Evolutionary conservation across 305 asterid genomes (phyloP).

Genomic region (Fraxinus latifolia): DNA sequence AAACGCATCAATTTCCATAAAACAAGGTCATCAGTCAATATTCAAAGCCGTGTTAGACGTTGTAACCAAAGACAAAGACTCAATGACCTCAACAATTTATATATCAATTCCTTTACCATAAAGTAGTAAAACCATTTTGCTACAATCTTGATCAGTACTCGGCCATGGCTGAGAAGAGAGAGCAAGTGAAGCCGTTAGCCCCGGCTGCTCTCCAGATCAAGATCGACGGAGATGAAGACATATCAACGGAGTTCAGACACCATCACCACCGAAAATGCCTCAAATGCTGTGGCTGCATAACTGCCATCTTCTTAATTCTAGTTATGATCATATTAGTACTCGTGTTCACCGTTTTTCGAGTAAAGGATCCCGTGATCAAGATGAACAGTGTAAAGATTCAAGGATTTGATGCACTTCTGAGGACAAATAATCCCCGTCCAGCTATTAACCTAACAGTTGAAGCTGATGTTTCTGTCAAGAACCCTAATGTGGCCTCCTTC

Average conservation of each 20-base stretch:
- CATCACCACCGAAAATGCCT: conserved; percentile 26
- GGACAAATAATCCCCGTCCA: conserved; percentile 16
- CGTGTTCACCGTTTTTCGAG: conserved; percentile 34
- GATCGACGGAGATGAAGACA: conserved; percentile 12
- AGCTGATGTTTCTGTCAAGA: conserved; percentile 37
- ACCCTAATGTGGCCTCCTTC: conserved; percentile 48
- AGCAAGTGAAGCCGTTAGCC: conserved; percentile 36
- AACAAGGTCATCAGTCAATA: conserved; percentile 3
- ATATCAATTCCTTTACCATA: neutral
- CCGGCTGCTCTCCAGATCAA: conserved; percentile 16
- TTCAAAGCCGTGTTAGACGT: conserved; percentile 20
- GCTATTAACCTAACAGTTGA: conserved; percentile 32
- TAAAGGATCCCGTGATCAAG: conserved; percentile 34
- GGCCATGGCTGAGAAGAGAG: conserved; percentile 31
- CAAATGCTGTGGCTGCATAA: conserved; percentile 45
- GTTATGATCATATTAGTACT: conserved; percentile 27
- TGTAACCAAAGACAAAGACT: neutral
- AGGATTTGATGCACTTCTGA: conserved; percentile 27
- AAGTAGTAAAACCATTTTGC: neutral
- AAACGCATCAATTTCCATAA: neutral
- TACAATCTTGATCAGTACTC: neutral
- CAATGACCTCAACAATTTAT: neutral
- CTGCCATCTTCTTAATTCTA: conserved; percentile 30
- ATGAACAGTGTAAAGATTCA: conserved; percentile 32
- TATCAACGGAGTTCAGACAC: conserved; percentile 21